Conservation (phyloP, 2,329 filamentous ascomycete genomes). For the Davidsoniella eucalypti region DNA sequence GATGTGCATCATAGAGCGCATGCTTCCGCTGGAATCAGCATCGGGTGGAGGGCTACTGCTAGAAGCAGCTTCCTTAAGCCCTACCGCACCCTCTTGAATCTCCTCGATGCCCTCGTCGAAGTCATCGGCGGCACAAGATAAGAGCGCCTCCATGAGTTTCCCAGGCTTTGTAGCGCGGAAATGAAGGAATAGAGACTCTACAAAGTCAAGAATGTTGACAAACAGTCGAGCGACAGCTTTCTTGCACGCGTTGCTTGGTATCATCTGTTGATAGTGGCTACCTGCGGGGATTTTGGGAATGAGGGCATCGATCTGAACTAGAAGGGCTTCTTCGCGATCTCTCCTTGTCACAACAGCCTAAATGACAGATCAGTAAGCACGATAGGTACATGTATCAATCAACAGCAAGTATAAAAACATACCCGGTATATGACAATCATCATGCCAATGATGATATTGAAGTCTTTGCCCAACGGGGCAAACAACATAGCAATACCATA, state of each 20-base stretch:
- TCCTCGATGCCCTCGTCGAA: slow-evolving; percentile 5
- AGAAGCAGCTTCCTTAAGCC: neutral
- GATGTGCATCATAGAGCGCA: slow-evolving; percentile 20
- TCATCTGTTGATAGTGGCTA: slow-evolving; percentile 1
- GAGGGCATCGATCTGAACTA: slow-evolving; percentile 2
- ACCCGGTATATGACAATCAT: slow-evolving; percentile 8
- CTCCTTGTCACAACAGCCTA: slow-evolving; percentile 7
- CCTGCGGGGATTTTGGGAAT: neutral
- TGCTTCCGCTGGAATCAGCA: neutral
- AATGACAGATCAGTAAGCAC: neutral
- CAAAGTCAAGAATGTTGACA: slow-evolving; percentile 6
- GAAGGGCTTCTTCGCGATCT: slow-evolving; percentile 7
- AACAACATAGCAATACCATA: neutral
- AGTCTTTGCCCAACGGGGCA: slow-evolving; percentile 1
- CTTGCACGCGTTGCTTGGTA: slow-evolving; percentile 7
- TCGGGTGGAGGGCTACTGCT: neutral
- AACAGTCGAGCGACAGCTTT: slow-evolving; percentile 5
- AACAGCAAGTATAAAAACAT: neutral
- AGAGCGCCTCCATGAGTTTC: slow-evolving; percentile 6
- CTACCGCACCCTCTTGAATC: neutral
- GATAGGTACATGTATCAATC: neutral
- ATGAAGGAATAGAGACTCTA: slow-evolving; percentile 6
- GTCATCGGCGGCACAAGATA: neutral
- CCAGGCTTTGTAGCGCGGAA: slow-evolving; percentile 7
- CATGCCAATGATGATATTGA: slow-evolving; percentile 8